phyloP scores from a whole-genome alignment of 2,329 filamentous ascomycete genomes.

The Amylocarpus encephaloides region DNA sequence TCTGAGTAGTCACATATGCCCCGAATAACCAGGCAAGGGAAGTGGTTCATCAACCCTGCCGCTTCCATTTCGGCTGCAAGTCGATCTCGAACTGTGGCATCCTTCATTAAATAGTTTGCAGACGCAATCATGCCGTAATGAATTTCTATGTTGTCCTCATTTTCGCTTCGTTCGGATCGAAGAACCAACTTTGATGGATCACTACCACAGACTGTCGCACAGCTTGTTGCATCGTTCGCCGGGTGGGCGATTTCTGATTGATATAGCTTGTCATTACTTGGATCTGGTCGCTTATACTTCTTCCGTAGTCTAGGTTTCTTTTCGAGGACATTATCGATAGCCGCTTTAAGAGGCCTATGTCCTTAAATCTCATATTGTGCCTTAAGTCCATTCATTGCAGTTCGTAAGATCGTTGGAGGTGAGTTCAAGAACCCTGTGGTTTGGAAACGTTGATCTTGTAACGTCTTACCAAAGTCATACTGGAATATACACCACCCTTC shows the following conservation, averaged over 20 bases:
- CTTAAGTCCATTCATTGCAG: slow-evolving; percentile 21
- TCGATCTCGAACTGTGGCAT: slow-evolving; percentile 4
- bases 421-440: slow-evolving; percentile 19
- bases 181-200: slow-evolving; percentile 16
- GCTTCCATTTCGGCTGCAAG: slow-evolving; percentile 1
- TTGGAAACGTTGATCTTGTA: slow-evolving; percentile 16
- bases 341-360: slow-evolving; percentile 13
- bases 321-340: slow-evolving; percentile 21
- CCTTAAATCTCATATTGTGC: slow-evolving; percentile 18
- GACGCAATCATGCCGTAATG: slow-evolving; percentile 14
- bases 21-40: slow-evolving; percentile 15
- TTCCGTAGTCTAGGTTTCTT: slow-evolving; percentile 24
- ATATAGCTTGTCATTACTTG: slow-evolving; percentile 29
- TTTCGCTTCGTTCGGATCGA: slow-evolving; percentile 14
- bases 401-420: slow-evolving; percentile 21
- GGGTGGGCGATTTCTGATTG: slow-evolving; percentile 11
- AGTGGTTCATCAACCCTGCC: slow-evolving; percentile 9
- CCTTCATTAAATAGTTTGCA: slow-evolving; percentile 10
- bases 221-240: slow-evolving; percentile 10
- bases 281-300: slow-evolving; percentile 26
- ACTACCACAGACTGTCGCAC: slow-evolving; percentile 18
- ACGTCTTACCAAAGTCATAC: slow-evolving; percentile 15
- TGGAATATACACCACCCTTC: slow-evolving; percentile 14
- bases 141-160: slow-evolving; percentile 9
- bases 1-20: slow-evolving; percentile 19